Evolutionary conservation across 192 early-diverging fungal species (phyloP), one percentile per base, ranked within the genome.

Genomic region (Backusella liffmaniae): DNA sequence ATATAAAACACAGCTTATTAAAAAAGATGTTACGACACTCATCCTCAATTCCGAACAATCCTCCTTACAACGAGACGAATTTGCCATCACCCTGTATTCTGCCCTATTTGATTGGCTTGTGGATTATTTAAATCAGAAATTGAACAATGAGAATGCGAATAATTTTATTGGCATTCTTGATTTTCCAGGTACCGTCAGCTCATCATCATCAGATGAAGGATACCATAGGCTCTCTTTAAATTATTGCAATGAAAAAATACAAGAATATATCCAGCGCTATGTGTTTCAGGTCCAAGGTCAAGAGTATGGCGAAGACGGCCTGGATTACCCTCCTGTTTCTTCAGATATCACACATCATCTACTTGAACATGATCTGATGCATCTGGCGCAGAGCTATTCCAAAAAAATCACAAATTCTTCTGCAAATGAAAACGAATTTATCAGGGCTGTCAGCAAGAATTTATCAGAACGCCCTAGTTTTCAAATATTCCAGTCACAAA

Each of bases 21-120:
- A 91, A 79, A 88, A 90, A 81, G 92, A 94, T 76, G 86, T 94
- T 68, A 93, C 91, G 66, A 93, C 95, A 6, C 86, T 94, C 8
- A 94, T 94, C 73, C 83, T 96, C 73, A 90, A 95, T 71, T 82
- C 86, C 37, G 85, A 89, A 7, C 85, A 88, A 41, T 95, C 97
- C 0, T 83, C 83, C 12, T 77, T 80, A 39, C 94, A 91, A 73
- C 83, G 94, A 26, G 93, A 94, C 85, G 86, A 91, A 37, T 84
- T 92, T 70, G 93, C 86, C 12, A 89, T 84, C 70, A 88, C 88
- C 32, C 82, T 96, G 67, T 93, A 97, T 86, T 90, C 93, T 36
- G 86, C 94, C 26, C 77, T 95, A 41, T 95, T 96, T 80, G 90
- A 89, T 76, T 95, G 93, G 93, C 76, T 96, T 15, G 89, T 91